A percentile compares a stretch with the other conserved stretches of the same genome.
phyloP scores from a whole-genome alignment of 805 yeast species.

The Wickerhamomyces canadensis region DNA sequence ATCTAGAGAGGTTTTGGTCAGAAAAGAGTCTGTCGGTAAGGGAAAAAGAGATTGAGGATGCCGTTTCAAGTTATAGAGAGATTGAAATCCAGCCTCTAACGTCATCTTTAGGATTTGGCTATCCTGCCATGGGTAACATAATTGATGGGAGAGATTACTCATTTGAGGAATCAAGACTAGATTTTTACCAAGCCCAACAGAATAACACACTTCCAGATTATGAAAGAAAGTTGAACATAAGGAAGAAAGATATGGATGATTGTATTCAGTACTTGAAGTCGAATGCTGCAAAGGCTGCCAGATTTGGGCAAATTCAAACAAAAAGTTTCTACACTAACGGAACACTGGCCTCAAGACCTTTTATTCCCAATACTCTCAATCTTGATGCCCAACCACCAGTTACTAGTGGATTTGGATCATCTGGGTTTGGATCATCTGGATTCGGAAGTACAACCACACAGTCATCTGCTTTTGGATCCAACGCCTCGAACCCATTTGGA shows the following conservation, averaged over 20 bases:
- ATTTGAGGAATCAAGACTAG: slow-evolving; percentile 45
- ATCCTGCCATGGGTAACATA: slow-evolving; percentile 43
- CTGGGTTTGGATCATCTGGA: background rate
- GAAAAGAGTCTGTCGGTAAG: slow-evolving; percentile 19
- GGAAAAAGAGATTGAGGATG: slow-evolving; percentile 24
- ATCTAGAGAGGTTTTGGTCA: slow-evolving; percentile 21
- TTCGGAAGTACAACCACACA: slow-evolving; percentile 1
- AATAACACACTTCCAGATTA: slow-evolving; percentile 33
- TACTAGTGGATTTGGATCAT: slow-evolving; percentile 3
- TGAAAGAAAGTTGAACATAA: slow-evolving; percentile 33
- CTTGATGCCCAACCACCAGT: slow-evolving; percentile 16
- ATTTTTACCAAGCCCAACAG: slow-evolving; percentile 37
- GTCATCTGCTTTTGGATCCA: slow-evolving; percentile 15
- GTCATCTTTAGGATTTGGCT: slow-evolving; percentile 41
- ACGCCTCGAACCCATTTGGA: slow-evolving; percentile 9
- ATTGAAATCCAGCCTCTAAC: slow-evolving; percentile 28
- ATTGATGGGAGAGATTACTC: slow-evolving; percentile 49
- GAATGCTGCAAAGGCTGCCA: slow-evolving; percentile 46
- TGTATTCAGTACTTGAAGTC: slow-evolving; percentile 33
- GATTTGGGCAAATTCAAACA: slow-evolving; percentile 47
- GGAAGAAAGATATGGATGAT: slow-evolving; percentile 42
- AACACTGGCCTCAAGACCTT: no score
- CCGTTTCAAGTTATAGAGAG: slow-evolving; percentile 13
- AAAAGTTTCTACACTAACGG: slow-evolving; percentile 23
- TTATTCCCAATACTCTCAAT: slow-evolving; percentile 30